Evolutionary conservation across 257 asterid genomes (phyloP).

Genomic region (Leptodermis oblonga): DNA sequence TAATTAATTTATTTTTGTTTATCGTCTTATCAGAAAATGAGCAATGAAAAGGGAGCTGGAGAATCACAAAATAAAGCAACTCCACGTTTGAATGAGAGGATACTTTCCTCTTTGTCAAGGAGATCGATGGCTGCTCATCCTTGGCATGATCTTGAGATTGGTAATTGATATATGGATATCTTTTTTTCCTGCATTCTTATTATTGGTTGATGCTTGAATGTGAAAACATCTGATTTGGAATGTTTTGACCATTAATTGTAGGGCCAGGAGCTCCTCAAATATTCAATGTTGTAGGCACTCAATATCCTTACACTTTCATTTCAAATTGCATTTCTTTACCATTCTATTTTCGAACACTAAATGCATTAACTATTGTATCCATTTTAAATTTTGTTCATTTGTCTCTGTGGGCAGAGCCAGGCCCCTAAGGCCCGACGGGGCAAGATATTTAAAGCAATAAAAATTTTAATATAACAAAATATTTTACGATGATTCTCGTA

Average conservation of each 20-base stretch:
- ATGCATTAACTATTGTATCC: neutral
- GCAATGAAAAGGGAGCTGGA: too few species aligned
- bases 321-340: neutral
- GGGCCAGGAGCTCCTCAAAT: slow-evolving; percentile 88
- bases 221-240: neutral
- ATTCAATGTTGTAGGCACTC: slow-evolving; percentile 66
- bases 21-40: slow-evolving; percentile 29
- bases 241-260: slow-evolving; percentile 21
- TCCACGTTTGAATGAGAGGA: slow-evolving; percentile 77
- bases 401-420: too few species aligned
- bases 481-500: too few species aligned
- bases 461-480: too few species aligned
- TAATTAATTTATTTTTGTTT: too few species aligned
- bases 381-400: too few species aligned
- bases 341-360: too few species aligned
- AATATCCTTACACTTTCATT: neutral
- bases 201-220: neutral
- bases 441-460: too few species aligned
- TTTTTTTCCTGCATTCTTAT: too few species aligned
- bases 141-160: slow-evolving; percentile 98
- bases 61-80: slow-evolving; percentile 25
- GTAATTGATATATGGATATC: too few species aligned
- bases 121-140: slow-evolving; percentile 98
- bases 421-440: too few species aligned
- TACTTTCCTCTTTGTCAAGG: slow-evolving; percentile 86